Evolutionary conservation across 495 filamentous ascomycete genomes (phyloP), one percentile per base, ranked within the genome.

Genomic region (Astrothelium macrocarpum): DNA sequence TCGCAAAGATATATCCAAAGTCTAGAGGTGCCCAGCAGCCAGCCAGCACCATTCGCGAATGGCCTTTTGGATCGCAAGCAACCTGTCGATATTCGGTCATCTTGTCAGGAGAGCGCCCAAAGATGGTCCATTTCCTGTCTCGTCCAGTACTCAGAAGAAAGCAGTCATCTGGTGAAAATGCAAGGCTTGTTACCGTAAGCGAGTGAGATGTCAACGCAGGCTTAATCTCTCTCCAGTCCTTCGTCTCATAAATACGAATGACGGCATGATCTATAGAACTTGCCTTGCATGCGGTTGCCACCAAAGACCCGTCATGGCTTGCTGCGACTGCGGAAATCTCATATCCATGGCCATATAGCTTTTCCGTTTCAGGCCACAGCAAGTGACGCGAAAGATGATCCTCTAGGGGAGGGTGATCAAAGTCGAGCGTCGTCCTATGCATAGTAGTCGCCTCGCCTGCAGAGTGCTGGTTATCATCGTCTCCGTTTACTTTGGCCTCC

Each of bases 271-370:
- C 91, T 59, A 92, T 76, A 16, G 90, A 94, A 74, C 85, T 92
- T 20, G 95, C 95, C 71, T 87, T 89, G 77, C 93, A 97, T 1
- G 93, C 90, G n/a, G 90, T 95, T 20, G 95, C 94, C 36, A 99
- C 82, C 26, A 96, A 67, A 1, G 70, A 78, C 18, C 87, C 86
- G 68, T 89, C 86, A 65, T 88, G 83, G 67, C 84, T 90, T 9
- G 85, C 82, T n/a, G 92, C 89, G 26, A 96, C 84, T 11, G 90
- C 86, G 25, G 91, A 95, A 45, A 99, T 94, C 74, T 99, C 94
- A 77, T 95, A 95, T n/a, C 94, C 94, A 76, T 99, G 94, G 5
- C 94, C 94, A 73, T 99, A 99, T 4, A 99, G 83, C 75, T 99
- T 99, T 72, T 97, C 94, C 45, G 83, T 84, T 67, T 99, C 94